Conservation (phyloP, 2,329 filamentous ascomycete genomes). For the Thelonectria blattea region DNA sequence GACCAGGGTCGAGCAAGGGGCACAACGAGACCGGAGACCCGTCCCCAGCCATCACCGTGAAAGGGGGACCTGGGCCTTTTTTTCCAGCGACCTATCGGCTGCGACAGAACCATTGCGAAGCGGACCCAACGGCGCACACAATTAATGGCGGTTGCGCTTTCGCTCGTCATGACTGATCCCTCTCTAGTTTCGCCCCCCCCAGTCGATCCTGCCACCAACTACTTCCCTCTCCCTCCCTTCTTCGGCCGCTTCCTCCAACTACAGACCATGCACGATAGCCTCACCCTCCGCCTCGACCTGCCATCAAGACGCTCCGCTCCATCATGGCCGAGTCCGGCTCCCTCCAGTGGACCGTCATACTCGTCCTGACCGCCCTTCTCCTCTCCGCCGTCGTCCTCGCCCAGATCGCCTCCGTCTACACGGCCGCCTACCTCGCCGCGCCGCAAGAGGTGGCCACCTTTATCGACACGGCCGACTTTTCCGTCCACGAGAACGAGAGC, state of each 20-base stretch:
- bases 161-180: conserved; percentile 33
- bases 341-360: conserved; percentile 63
- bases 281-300: conserved; percentile 36
- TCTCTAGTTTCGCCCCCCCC: conserved; percentile 24
- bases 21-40: background rate
- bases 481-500: conserved; percentile 67
- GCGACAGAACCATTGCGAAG: background rate
- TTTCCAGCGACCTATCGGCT: conserved; percentile 18
- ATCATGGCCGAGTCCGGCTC: conserved; percentile 58
- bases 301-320: conserved; percentile 39
- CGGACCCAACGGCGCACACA: conserved; percentile 33
- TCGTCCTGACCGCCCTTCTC: conserved; percentile 63
- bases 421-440: conserved; percentile 62
- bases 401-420: conserved; percentile 59
- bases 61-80: conserved; percentile 29
- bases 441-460: conserved; percentile 64
- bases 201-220: conserved; percentile 27
- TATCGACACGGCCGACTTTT: conserved; percentile 66
- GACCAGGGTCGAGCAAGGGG: conserved; percentile 23
- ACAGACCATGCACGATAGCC: conserved; percentile 39
- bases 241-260: too few relatives aligned
- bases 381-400: conserved; percentile 61
- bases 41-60: conserved; percentile 37
- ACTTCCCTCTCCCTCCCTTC: conserved; percentile 8
- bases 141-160: conserved; percentile 29